Evolutionary conservation across 345 rosid species (phyloP), one percentile per base, ranked within the genome.

Genomic region (Murraya koenigii): DNA sequence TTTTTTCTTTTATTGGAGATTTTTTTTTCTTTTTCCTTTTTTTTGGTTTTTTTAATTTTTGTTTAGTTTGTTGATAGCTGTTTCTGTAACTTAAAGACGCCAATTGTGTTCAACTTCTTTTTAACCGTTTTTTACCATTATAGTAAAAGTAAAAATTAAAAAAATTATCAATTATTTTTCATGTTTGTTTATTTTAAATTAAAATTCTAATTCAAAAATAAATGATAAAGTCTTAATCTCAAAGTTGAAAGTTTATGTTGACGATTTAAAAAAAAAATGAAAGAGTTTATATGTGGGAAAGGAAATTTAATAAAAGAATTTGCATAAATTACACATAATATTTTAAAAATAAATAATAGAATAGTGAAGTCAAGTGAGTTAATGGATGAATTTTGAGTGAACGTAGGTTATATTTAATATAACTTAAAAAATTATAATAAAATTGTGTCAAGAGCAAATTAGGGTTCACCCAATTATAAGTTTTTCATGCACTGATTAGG

Each of bases 1-100:
- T 72, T 71, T 79, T 79, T 61, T 61, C 69, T 81, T 77, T 77
- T 28, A 77, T 81, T 73, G 72, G 84, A 0, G 44, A 26, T 13
- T 22, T 73, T 22, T 36, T 33, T 4, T 10, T 2, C 32, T 2
- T 5, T 14, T 3, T 10, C 0, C 3, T 8, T 0, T n/a, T 4
- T 23, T 35, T 3, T 66, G 0, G 0, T 6, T 26, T 38, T 14
- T 30, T 67, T 41, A 4, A 7, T 60, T 66, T 28, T 22, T 38
- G 7, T 19, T 33, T 22, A 13, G 4, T 6, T 19, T 35, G 17
- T 32, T 17, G 54, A n/a, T 39, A 17, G 69, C 33, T 14, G 72
- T 26, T 49, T 41, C 26, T 11, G 19, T 20, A 15, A 15, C 28
- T 2, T 47, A 67, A 64, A 17, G n/a, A 32, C 44, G 13, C 55